Conservation (phyloP, 202 grass and related monocot genomes). For the Zizania palustris region DNA sequence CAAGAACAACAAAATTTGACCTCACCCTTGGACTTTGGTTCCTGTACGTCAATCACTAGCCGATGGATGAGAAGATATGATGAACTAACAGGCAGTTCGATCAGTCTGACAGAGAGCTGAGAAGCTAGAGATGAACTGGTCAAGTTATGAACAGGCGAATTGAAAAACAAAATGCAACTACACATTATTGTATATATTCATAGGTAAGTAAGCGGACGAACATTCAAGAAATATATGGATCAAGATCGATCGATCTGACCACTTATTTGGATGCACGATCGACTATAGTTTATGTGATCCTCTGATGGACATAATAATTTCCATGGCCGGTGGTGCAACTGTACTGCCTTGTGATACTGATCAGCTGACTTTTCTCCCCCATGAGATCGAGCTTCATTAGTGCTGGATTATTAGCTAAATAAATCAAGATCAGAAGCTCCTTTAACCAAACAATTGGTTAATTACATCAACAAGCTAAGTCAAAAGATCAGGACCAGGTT, state of each 20-base stretch:
- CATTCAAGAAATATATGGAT: conserved; percentile 29
- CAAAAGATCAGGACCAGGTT: conserved; percentile 13
- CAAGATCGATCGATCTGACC: not conserved
- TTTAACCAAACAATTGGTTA: conserved; percentile 22
- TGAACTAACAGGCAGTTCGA: not conserved
- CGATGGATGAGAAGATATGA: not conserved
- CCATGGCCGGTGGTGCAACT: not conserved
- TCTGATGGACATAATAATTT: conserved; percentile 15
- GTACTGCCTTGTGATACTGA: too few species aligned
- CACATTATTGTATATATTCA: not conserved
- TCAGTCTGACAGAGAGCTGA: not conserved
- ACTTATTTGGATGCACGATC: conserved; percentile 45
- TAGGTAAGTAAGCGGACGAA: not conserved
- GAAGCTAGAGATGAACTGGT: conserved; percentile 24
- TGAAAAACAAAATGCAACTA: not conserved
- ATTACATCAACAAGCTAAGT: not conserved
- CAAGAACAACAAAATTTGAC: conserved; percentile 33
- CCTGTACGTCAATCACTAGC: not conserved
- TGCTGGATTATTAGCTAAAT: not conserved
- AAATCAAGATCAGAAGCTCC: conserved; percentile 37
- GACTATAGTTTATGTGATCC: conserved; percentile 14
- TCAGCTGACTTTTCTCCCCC: not conserved
- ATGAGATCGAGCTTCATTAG: conserved; percentile 6
- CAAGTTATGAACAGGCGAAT: not conserved
- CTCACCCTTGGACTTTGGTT: conserved; percentile 1